Base-by-base conservation (phyloP, 2,329 filamentous ascomycete species). In the Cytospora mali region DNA sequence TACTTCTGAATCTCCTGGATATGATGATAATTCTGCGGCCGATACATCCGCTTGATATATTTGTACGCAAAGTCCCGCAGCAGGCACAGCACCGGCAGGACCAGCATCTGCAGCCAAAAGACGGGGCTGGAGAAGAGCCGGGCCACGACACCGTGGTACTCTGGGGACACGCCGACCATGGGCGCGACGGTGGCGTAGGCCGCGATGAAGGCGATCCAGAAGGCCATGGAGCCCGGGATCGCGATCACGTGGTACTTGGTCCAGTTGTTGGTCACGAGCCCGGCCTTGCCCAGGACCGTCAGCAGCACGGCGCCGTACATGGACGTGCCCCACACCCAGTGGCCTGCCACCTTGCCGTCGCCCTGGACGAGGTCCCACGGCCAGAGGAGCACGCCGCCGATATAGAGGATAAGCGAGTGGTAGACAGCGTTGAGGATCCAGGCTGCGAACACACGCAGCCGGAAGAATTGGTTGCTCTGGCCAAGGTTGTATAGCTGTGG, bases 1-100 rank as follows among this genome's bases (percentile, higher is more conserved):
- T 98, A 99, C 79, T 99, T 99, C 77, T 99, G 95, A 70, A 99
- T 99, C 80, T 99, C 95, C 77, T 99, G 95, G 67, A 99, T 95
- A 75, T 99, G 95, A 71, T 99, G 95, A 73, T 99, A 99, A 50
- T 92, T 88, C 77, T 97, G 91, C 25, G 95, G 95, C 69, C 88
- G 89, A 79, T 98, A 99, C 93, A 99, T 97, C 68, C 95, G 86
- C 82, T 97, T 97, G 66, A 87, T 88, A 70, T 98, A 99, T 81
- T 99, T 99, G 93, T 94, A 99, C 3, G 89, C 88, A 76, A 97
- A 91, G 75, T 99, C 95, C 71, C 95, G 84, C 56, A 93, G 77
- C 55, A 99, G 82, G 75, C 94, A 98, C 55, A 97, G 76, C 9
- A 88, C 81, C 0, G 94, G 91, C 48, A 99, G 79, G 6, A 90